Conservation (phyloP, 1,284 basidiomycete species). For the Tilletia walkeri region DNA sequence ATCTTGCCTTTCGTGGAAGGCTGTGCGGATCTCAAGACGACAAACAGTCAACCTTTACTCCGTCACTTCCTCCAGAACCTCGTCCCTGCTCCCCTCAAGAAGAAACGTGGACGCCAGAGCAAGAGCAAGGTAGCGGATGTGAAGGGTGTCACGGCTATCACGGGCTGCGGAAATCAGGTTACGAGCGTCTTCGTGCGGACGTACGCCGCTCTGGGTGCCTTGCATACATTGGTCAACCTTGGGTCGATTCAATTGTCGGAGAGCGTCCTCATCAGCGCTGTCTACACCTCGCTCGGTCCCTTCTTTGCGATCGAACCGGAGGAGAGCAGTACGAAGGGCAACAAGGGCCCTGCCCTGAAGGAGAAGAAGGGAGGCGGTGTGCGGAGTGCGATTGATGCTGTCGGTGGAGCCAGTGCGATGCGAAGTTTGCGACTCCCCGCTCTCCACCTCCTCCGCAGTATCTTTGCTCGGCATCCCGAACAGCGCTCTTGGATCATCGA, state of each 20-base stretch:
- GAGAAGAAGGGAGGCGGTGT: conserved; percentile 24
- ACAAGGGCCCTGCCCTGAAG: not conserved
- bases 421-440: conserved; percentile 77
- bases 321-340: conserved; percentile 22
- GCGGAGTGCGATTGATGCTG: conserved; percentile 30
- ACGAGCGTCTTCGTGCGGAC: conserved; percentile 37
- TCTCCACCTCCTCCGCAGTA: conserved; percentile 71
- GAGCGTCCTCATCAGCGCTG: conserved; percentile 71
- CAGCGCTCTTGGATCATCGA: conserved; percentile 95
- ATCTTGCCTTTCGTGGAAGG: conserved; percentile 86
- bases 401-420: conserved; percentile 61
- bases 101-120: conserved; percentile 21
- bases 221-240: conserved; percentile 56
- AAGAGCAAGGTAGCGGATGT: conserved; percentile 30
- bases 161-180: conserved; percentile 33
- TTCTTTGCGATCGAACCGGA: conserved; percentile 76
- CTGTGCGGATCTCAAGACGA: conserved; percentile 35
- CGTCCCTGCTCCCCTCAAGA: conserved; percentile 25
- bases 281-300: conserved; percentile 86
- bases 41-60: conserved; percentile 28
- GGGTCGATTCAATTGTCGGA: conserved; percentile 58
- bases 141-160: conserved; percentile 24
- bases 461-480: conserved; percentile 82
- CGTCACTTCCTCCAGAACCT: conserved; percentile 54
- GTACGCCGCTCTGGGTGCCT: conserved; percentile 49